A percentile compares a stretch with the other conserved stretches of the same genome.
Evolutionary conservation across 495 filamentous ascomycete genomes (phyloP).

Genomic region (Penicillium manginii): DNA sequence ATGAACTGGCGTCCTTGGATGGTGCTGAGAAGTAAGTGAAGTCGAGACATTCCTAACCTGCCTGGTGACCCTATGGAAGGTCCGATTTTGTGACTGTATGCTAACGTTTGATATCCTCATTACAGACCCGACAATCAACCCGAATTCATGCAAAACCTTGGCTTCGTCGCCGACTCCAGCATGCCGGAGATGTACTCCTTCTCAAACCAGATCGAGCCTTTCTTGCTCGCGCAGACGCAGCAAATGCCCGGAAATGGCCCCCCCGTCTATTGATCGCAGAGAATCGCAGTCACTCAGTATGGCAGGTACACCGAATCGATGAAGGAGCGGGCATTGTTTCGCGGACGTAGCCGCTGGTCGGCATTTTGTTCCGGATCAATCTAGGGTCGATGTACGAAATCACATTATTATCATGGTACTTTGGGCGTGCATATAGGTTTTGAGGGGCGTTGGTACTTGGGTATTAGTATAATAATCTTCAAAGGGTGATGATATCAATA

Average conservation of each 20-base stretch:
- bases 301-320: slow-evolving; percentile 25
- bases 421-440: not conserved
- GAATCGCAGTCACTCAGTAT: slow-evolving; percentile 29
- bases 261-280: slow-evolving; percentile 22
- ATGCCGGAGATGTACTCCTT: slow-evolving; percentile 45
- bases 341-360: slow-evolving; percentile 17
- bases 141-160: slow-evolving; percentile 51
- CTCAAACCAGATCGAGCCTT: slow-evolving; percentile 43
- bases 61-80: too few species aligned
- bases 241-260: slow-evolving; percentile 28
- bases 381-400: not conserved
- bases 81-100: too few species aligned
- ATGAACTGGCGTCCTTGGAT: slow-evolving; percentile 47
- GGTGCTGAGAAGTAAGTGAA: slow-evolving; percentile 47
- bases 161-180: slow-evolving; percentile 41
- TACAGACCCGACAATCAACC: slow-evolving; percentile 44
- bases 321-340: slow-evolving; percentile 5
- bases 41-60: too few species aligned
- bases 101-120: not conserved
- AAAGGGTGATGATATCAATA: not conserved
- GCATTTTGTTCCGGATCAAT: not conserved
- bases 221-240: slow-evolving; percentile 40
- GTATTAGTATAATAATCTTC: not conserved
- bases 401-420: not conserved
- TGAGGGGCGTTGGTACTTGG: not conserved